phyloP scores from a whole-genome alignment of 2,329 filamentous ascomycete genomes.

The Monosporascus sp. region DNA sequence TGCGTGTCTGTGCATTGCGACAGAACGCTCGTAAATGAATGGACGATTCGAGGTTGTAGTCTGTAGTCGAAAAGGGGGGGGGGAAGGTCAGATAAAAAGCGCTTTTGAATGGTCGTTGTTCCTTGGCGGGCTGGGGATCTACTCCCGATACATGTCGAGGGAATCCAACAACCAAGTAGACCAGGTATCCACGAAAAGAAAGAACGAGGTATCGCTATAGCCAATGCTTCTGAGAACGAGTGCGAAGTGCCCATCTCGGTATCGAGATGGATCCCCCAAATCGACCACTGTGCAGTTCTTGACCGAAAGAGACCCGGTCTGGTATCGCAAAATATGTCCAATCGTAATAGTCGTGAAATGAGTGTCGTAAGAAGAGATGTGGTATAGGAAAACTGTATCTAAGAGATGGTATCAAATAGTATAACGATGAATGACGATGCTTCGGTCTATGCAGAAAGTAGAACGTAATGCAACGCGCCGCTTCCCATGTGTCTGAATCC shows the following conservation, averaged over 20 bases:
- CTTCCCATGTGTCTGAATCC: background rate
- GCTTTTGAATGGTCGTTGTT: too few species aligned
- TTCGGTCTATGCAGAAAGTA: conserved; percentile 10
- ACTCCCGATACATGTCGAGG: background rate
- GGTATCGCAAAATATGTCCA: conserved; percentile 26
- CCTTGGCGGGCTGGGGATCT: too few species aligned
- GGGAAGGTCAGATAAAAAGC: too few species aligned
- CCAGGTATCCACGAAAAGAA: background rate
- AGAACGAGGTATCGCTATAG: background rate
- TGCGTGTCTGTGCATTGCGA: too few species aligned
- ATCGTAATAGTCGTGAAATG: conserved; percentile 20
- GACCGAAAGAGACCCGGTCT: conserved; percentile 11
- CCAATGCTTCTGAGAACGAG: background rate
- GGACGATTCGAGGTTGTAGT: too few species aligned
- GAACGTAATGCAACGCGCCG: background rate
- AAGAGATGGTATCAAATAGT: conserved; percentile 19
- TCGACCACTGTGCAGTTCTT: conserved; percentile 9
- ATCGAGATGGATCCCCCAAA: conserved; percentile 3
- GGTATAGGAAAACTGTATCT: conserved; percentile 3
- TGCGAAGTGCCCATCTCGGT: background rate
- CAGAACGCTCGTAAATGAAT: too few species aligned
- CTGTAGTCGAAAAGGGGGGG: too few species aligned
- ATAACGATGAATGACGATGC: background rate
- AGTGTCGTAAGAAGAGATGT: conserved; percentile 11
- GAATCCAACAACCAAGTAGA: background rate